A percentile compares a stretch with the other conserved stretches of the same genome.
These are phyloP conservation scores for Rosa chinensis DNA, from an alignment of 306 rosid genomes.

Conservation along the genomic window DNA sequence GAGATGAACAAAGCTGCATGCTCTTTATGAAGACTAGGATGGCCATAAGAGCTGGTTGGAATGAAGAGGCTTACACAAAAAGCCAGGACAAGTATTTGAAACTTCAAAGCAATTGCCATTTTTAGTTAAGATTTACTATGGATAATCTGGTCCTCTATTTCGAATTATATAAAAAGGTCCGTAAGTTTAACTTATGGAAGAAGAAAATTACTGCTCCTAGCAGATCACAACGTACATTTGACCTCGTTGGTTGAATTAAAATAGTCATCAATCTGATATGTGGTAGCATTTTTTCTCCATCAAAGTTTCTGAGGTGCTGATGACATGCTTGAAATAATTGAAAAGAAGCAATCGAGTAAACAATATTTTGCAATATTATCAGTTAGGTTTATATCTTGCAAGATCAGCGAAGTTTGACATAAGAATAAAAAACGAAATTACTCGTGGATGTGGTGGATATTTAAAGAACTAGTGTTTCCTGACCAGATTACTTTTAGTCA, in stretches of 20 bases:
- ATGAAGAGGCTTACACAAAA: background rate
- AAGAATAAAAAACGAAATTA: too few relatives aligned
- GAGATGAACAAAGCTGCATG: conserved; percentile 29
- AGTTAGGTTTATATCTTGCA: background rate
- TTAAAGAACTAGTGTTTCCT: too few relatives aligned
- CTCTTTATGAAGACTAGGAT: background rate
- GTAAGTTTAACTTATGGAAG: background rate
- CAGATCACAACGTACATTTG: background rate
- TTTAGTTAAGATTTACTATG: background rate
- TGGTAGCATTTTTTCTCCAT: background rate
- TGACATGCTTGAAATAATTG: background rate
- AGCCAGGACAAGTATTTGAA: background rate
- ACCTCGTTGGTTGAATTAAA: background rate
- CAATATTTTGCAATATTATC: background rate
- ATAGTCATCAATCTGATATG: background rate
- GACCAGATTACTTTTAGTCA: too few relatives aligned
- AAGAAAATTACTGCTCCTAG: background rate
- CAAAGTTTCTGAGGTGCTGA: background rate
- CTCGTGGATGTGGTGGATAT: too few relatives aligned
- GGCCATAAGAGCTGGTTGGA: background rate
- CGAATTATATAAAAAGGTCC: background rate
- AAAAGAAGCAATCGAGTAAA: background rate
- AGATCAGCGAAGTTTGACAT: background rate
- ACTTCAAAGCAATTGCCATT: background rate
- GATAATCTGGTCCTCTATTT: background rate